Base-by-base conservation (phyloP, 2,329 filamentous ascomycete genomes). In the Phyllosticta capitalensis region DNA sequence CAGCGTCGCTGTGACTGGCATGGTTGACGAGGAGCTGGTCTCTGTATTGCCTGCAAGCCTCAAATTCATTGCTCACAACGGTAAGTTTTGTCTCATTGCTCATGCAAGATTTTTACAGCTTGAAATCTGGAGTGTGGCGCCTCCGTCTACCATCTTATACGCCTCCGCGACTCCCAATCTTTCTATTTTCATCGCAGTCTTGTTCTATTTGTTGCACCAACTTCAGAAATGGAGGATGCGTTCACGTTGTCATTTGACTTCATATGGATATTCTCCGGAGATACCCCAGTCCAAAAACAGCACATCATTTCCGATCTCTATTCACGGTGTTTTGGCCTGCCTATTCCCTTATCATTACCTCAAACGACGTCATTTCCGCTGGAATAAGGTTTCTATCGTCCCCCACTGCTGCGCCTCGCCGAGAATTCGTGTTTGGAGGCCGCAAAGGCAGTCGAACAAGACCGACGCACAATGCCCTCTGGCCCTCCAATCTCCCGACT, bases 11-110 rank as follows among this genome's bases (percentile, higher is more conserved):
- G 77, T 86, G 60, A 92, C 89, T 0, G 90, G 90, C 1, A 73
- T 76, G 20, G 75, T 94, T 63, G 88, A 95, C 69, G 78, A 79
- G 52, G 87, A 90, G 71, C 72, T 94, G n/a, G 73, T 92, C 38
- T 71, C 78, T 51, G 78, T 72, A 2, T 63, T 76, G 9, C 74
- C 74, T 20, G 63, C 68, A 53, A 71, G 61, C 57, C 64, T 77
- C 57, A 68, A 67, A 55, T 78, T 75, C 61, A 66, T 77, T 51
- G 69, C 69, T 50, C 74, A 78, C 63, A 76, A 76, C 64, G 76
- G 70, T 83, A 67, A 62, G 74, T 67, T 38, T 72, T 70, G 24
- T 55, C 20, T 55, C 9, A 49, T 2, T 14, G 14, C 7, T 52
- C 10, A 12, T 21, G 20, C 38, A 4, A 45, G 24, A 26, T 3